Evolutionary conservation across 2,329 filamentous ascomycete genomes (phyloP).

Genomic region (Ophiostoma pallidulum): DNA sequence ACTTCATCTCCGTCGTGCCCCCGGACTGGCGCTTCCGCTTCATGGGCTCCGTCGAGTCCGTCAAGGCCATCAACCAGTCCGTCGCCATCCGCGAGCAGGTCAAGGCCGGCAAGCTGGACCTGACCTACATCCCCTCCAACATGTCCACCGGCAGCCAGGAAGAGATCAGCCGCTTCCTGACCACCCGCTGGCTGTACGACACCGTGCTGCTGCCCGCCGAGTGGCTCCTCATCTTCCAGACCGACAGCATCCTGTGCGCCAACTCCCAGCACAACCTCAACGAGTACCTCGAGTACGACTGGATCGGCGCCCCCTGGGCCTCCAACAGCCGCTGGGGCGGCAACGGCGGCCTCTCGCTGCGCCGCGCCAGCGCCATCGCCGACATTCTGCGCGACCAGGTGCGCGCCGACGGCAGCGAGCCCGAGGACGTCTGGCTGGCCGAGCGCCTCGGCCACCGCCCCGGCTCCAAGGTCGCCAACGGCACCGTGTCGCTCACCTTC

Average conservation of each 20-base stretch:
- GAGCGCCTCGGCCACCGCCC: constrained; percentile 42
- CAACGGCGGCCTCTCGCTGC: constrained; percentile 43
- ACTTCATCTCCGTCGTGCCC: constrained; percentile 47
- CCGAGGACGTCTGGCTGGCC: constrained; percentile 49
- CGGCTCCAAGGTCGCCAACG: constrained; percentile 40
- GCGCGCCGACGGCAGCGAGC: constrained; percentile 33
- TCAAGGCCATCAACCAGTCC: constrained; percentile 34
- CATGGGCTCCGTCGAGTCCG: constrained; percentile 40
- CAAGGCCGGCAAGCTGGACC: constrained; percentile 36
- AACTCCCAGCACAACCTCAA: constrained; percentile 39
- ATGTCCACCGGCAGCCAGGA: constrained; percentile 43
- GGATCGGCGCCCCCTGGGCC: constrained; percentile 44
- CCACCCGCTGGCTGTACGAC: constrained; percentile 44
- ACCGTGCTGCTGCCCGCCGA: constrained; percentile 38
- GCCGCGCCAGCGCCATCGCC: constrained; percentile 43
- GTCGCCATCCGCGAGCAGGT: constrained; percentile 37
- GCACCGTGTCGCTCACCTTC: constrained; percentile 38
- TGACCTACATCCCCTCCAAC: constrained; percentile 42
- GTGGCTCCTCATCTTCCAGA: constrained; percentile 46
- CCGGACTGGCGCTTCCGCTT: constrained; percentile 49
- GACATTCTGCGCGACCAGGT: constrained; percentile 40
- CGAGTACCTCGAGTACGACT: constrained; percentile 43
- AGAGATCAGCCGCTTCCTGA: constrained; percentile 43
- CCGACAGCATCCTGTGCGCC: constrained; percentile 47
- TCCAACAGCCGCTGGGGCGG: constrained; percentile 34